Evolutionary conservation across 2,329 filamentous ascomycete species (phyloP), one percentile per base, ranked within the genome.

Genomic region (Calcarisporium arbuscula): DNA sequence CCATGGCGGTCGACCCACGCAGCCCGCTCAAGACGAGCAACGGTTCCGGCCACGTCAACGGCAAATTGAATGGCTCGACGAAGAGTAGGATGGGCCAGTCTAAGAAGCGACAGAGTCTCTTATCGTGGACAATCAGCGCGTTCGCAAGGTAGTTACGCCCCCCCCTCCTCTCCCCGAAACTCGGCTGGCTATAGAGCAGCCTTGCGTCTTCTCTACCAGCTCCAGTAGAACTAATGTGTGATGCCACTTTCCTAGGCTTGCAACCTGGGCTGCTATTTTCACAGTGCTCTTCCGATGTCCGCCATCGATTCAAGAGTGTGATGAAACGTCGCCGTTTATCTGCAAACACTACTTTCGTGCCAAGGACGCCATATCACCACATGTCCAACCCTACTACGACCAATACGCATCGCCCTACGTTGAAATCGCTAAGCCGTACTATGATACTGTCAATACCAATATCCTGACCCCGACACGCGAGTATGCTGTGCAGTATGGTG

Each of bases 241-340:
- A 28, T 36, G 39, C 40, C 35, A 36, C 35, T 21, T 18, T 30
- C 14, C 4, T 43, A 90, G 90, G 51, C 59, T 95, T 28, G 59
- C 81, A 38, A 82, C 86, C 15, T 98, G 90, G 90, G 94, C 92
- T 57, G 73, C 80, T 22, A 79, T 96, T 44, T 60, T 88, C 41
- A 92, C 84, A 17, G 65, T 92, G 36, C 62, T 90, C 39, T 84
- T 98, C 57, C 77, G 82, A 41, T 98, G 90, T 58, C 90, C 90
- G 10, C 67, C 79, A 4, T 77, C 75, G 8, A 62, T 81, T 40
- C 73, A 80, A 19, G 71, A 77, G 18, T 75, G 92, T 51, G 74
- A 77, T 49, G 75, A 82, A 18, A 62, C 70, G 19, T 85, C 86
- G 2, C 85, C 89, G 1, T 72, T 66, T 44, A 74, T 96, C 42